Base-by-base conservation (phyloP, 164 flowering plant species). In the Magnolia sinica region DNA sequence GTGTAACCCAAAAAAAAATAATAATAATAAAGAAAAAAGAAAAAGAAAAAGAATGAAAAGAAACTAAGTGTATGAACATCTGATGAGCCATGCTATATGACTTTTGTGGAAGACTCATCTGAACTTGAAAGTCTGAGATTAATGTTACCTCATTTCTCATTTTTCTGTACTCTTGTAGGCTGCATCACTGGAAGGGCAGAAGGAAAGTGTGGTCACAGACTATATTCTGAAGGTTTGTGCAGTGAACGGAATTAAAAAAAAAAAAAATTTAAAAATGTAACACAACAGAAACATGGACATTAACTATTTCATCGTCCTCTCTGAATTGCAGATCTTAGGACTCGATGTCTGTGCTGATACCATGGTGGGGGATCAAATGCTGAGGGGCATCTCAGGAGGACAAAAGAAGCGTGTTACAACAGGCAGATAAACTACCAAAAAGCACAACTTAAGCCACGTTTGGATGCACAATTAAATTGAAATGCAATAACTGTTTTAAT, bases 341-440 rank as follows among this genome's bases (percentile, higher is more conserved):
- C 76, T 81, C 23, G 83, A 81, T 8, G 18, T 75, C 23, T 81
- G 82, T 65, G 82, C 82, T 16, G 80, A 81, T 37, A 81, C 83
- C 67, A 51, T 81, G 80, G 83, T 81, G 13, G 83, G 83, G 45
- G 66, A 81, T 78, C 74, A 75, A 61, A 81, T 81, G 79, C 0
- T 78, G 23, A 75, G 83, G 70, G 83, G 81, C 14, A 81, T 81
- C 51, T 81, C 83, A 22, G 83, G 81, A 5, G 83, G 83, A n/a
- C 81, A 78, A 68, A 78, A 73, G 70, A 81, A 78, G 52, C 83
- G 81, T 31, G 83, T 78, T 5, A 81, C 81, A 14, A 81, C 83
- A 37, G 81, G 83, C 76, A 65, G 37, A 66, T 19, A 6, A 24
- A 23, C 18, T 55, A 10, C 13, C 14, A 55, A 16, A 55, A 55